Evolutionary conservation across 2,329 filamentous ascomycete genomes (phyloP), one percentile per base, ranked within the genome.

Genomic region (Penicillium paneum): DNA sequence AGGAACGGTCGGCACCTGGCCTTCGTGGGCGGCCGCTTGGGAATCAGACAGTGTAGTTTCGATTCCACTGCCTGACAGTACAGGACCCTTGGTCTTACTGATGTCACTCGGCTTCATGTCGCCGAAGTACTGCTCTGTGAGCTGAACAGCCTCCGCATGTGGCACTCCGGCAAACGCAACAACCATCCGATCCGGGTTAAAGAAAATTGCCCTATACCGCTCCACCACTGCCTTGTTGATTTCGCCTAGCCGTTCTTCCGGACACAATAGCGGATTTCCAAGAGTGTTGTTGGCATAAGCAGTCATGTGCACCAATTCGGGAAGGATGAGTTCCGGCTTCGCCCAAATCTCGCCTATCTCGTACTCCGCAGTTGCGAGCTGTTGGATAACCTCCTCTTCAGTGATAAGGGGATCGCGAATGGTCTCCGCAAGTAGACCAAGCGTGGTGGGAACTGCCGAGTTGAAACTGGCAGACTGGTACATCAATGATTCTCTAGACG

Each of bases 381-480:
- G 94, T 71, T 91, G 85, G 19, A 82, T 76, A 0, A 99, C 89
- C 74, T 99, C 94, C 19, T 90, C 85, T 26, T 95, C 88, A 8
- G 90, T 95, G 62, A 97, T 88, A 52, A 82, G 74, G 6, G 94
- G 91, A 62, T 95, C 84, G 55, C 91, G 88, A 59, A 99, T 95
- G 31, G 94, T 97, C 73, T 99, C 94, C 55, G 94, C 93, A 38
- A 99, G 83, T 17, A 99, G 77, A 29, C 82, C 90, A 24, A 96
- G 84, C 12, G 93, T 91, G 8, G 85, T 85, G 7, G 90, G 87
- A 8, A 99, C 91, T 17, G 91, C 88, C 26, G 87, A 88, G 78
- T 99, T 99, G 83, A 99, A 99, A 29, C 92, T 97, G 26, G 94
- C 94, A 1, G 91, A 90, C 75, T 99, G 94, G 79, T 99, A 99